These are phyloP conservation scores for Bipolaris oryzae DNA, from an alignment of 2,329 filamentous ascomycete species.

Conservation along the genomic window DNA sequence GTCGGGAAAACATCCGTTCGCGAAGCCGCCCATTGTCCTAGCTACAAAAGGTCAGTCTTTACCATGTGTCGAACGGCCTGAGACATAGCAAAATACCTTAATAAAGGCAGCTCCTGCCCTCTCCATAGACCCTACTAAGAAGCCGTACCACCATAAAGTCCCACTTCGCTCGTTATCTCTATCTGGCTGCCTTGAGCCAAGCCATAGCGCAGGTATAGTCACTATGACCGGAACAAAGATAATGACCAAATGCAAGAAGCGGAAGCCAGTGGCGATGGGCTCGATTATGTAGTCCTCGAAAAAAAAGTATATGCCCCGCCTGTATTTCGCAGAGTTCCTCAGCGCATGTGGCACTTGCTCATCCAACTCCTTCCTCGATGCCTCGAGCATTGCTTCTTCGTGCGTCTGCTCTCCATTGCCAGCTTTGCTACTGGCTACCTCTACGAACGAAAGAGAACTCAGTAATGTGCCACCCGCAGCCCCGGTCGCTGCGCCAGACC, in stretches of 20 bases:
- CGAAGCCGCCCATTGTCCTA: slow-evolving; percentile 98
- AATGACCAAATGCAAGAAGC: slow-evolving; percentile 83
- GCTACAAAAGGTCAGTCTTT: slow-evolving; percentile 54
- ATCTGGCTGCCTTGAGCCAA: slow-evolving; percentile 68
- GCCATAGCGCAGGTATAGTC: slow-evolving; percentile 78
- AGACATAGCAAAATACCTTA: slow-evolving; percentile 64
- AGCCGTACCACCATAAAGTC: slow-evolving; percentile 92
- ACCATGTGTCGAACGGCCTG: background rate
- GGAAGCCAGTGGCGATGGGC: slow-evolving; percentile 81
- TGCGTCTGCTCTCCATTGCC: slow-evolving; percentile 65
- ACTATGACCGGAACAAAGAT: slow-evolving; percentile 92
- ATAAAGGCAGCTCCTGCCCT: slow-evolving; percentile 94
- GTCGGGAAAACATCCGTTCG: slow-evolving; percentile 94
- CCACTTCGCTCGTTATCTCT: slow-evolving; percentile 78
- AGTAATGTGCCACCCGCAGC: slow-evolving; percentile 46
- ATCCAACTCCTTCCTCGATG: slow-evolving; percentile 76
- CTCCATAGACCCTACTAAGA: slow-evolving; percentile 89
- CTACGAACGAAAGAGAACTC: slow-evolving; percentile 64
- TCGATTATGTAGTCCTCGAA: slow-evolving; percentile 77
- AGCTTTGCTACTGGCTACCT: slow-evolving; percentile 59
- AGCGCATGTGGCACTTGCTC: slow-evolving; percentile 70
- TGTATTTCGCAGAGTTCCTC: slow-evolving; percentile 62
- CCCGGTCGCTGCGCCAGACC: slow-evolving; percentile 37
- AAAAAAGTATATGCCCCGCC: slow-evolving; percentile 67
- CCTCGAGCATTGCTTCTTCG: slow-evolving; percentile 85